phyloP scores from a whole-genome alignment of 495 filamentous ascomycete species.

The Aspergillus coremiiformis region DNA sequence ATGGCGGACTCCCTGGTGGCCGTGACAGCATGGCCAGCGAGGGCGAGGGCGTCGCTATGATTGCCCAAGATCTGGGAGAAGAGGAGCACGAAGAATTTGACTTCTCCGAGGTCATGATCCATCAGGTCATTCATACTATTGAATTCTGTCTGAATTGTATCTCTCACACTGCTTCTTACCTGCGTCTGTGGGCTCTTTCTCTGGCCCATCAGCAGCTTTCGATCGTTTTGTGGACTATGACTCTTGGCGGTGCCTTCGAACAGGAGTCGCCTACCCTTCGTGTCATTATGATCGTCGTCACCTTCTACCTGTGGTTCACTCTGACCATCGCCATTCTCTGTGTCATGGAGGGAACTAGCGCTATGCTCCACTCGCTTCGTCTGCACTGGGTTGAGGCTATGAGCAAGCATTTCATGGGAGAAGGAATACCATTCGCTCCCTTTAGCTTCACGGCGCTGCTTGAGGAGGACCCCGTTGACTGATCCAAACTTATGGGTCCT shows the following conservation, averaged over 20 bases:
- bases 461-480: slow-evolving; percentile 70
- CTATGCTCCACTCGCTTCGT: slow-evolving; percentile 89
- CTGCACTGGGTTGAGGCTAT: slow-evolving; percentile 99
- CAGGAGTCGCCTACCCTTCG: slow-evolving; percentile 55
- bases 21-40: slow-evolving; percentile 71
- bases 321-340: slow-evolving; percentile 69
- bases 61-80: slow-evolving; percentile 71
- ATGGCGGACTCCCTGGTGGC: slow-evolving; percentile 37
- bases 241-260: slow-evolving; percentile 64
- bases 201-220: slow-evolving; percentile 97
- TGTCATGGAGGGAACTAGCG: slow-evolving; percentile 80
- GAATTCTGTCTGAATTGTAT: slow-evolving; percentile 99
- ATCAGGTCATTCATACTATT: slow-evolving; percentile 98
- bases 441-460: slow-evolving; percentile 85
- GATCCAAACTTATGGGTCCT: slow-evolving; percentile 9
- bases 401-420: slow-evolving; percentile 98
- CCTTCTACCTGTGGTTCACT: slow-evolving; percentile 82
- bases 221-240: slow-evolving; percentile 95
- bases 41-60: slow-evolving; percentile 84
- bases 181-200: slow-evolving; percentile 96
- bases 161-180: slow-evolving; percentile 96
- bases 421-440: slow-evolving; percentile 82
- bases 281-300: slow-evolving; percentile 67
- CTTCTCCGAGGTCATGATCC: slow-evolving; percentile 93
- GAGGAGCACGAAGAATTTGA: slow-evolving; percentile 92